These are phyloP conservation scores for Prasinococcaceae sp. DNA, from an alignment of 139 green algal genomes.

Conservation along the genomic window DNA sequence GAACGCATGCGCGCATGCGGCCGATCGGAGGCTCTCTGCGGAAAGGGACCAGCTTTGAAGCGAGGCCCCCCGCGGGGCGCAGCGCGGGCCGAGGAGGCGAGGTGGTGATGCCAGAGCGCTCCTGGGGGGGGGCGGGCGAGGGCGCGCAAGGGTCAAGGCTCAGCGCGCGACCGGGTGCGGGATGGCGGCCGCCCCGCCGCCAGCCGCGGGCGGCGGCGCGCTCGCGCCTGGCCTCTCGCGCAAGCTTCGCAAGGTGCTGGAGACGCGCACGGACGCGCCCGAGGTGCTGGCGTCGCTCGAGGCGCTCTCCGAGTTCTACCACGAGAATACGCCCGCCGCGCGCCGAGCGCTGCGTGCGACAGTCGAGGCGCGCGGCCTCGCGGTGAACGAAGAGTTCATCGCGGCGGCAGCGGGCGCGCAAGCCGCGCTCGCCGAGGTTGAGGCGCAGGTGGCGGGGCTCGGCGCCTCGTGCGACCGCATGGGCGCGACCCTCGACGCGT, in stretches of 20 bases:
- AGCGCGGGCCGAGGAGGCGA: too few relatives aligned
- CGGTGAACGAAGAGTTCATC: constrained; percentile 64
- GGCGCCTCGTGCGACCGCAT: constrained; percentile 38
- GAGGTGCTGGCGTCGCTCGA: constrained; percentile 57
- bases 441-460: constrained; percentile 53
- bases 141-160: too few relatives aligned
- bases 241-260: constrained; percentile 81
- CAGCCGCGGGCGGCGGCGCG: too few relatives aligned
- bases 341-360: constrained; percentile 36
- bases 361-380: constrained; percentile 56
- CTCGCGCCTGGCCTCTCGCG: constrained; percentile 54
- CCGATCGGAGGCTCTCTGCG: too few relatives aligned
- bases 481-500: constrained; percentile 7
- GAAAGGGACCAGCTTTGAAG: too few relatives aligned
- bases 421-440: constrained; percentile 54
- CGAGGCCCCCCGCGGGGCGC: too few relatives aligned
- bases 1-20: too few relatives aligned
- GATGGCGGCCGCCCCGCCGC: too few relatives aligned
- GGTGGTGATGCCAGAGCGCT: too few relatives aligned
- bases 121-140: too few relatives aligned
- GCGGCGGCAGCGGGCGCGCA: constrained; percentile 35
- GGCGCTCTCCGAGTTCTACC: constrained; percentile 60
- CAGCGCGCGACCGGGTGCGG: too few relatives aligned
- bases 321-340: constrained; percentile 47
- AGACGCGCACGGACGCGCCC: constrained; percentile 63